Evolutionary conservation across 345 rosid genomes (phyloP), one percentile per base, ranked within the genome.

Genomic region (Hibiscus trionum): DNA sequence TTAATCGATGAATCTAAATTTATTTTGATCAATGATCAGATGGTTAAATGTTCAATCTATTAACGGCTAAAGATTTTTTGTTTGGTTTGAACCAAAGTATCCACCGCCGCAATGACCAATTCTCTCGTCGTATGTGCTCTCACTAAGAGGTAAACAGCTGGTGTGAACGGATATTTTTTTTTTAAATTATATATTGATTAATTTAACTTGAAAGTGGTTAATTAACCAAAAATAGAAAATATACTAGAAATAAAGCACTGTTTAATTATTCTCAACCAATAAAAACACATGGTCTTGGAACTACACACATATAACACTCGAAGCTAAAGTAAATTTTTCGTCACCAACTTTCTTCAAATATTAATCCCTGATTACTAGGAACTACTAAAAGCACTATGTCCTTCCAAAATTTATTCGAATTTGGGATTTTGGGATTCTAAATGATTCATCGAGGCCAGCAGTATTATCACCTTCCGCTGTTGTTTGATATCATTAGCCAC

Each of bases 401-500:
- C 39, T 59, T 35, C 55, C 42, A n/a, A 76, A 80, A 77, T 37
- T 72, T 80, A 72, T 56, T 56, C 27, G 5, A 56, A 66, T 68
- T 79, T 39, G n/a, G 1, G 69, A 58, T 24, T 68, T 79, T 39
- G n/a, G 1, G 69, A 58, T 24, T 19, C 35, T 46, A 46, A 47
- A 64, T 56, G 62, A 39, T 27, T 61, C 73, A 70, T 60, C 50
- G 66, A 49, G 61, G 60, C 66, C 39, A 31, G 21, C 64, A 70
- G 35, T 55, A 67, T 46, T 55, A 67, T 46, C 73, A 50, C 11
- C 55, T 66, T 27, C 68, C 69, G 46, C 4, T 67, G 24, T 72
- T 73, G 44, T 52, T 26, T 59, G 16, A 46, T n/a, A 24, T 19
- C 61, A 52, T 82, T 76, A 79, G 58, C 83, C 80, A 60, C 87